phyloP scores from a whole-genome alignment of 352 stramenopile species.

The Blastocystis hominis region DNA sequence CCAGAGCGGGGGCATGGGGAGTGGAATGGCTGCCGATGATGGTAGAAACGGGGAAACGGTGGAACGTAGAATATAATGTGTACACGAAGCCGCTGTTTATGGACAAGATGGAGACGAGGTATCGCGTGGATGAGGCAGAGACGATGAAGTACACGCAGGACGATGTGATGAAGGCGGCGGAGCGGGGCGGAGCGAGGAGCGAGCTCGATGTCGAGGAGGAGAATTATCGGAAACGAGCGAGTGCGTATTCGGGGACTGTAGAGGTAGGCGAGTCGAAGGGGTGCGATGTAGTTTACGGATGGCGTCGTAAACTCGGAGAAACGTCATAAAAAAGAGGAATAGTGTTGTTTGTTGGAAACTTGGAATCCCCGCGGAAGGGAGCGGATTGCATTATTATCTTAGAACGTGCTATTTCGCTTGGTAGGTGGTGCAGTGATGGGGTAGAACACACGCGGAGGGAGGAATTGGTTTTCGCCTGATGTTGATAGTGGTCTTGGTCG shows the following conservation, averaged over 20 bases:
- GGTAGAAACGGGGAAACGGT: slow-evolving; percentile 59
- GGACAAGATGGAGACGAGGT: slow-evolving; percentile 70
- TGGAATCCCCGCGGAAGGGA: not conserved
- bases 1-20: slow-evolving; percentile 84
- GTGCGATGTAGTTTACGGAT: slow-evolving; percentile 24
- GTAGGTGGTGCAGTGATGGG: no score
- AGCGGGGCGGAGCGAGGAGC: not conserved
- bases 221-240: slow-evolving; percentile 7
- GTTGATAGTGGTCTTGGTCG: no score
- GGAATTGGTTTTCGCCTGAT: no score
- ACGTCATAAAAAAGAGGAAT: not conserved
- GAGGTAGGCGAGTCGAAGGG: not conserved
- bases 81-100: slow-evolving; percentile 91
- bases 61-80: slow-evolving; percentile 80
- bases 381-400: not conserved
- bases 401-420: not conserved
- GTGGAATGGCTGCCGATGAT: slow-evolving; percentile 88
- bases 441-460: no score
- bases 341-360: not conserved
- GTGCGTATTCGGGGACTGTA: not conserved
- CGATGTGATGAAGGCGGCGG: not conserved
- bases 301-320: not conserved
- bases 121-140: slow-evolving; percentile 63
- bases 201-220: slow-evolving; percentile 11
- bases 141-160: slow-evolving; percentile 42